Conservation (phyloP, 192 early-diverging fungal species). For the Entomortierella lignicola region DNA sequence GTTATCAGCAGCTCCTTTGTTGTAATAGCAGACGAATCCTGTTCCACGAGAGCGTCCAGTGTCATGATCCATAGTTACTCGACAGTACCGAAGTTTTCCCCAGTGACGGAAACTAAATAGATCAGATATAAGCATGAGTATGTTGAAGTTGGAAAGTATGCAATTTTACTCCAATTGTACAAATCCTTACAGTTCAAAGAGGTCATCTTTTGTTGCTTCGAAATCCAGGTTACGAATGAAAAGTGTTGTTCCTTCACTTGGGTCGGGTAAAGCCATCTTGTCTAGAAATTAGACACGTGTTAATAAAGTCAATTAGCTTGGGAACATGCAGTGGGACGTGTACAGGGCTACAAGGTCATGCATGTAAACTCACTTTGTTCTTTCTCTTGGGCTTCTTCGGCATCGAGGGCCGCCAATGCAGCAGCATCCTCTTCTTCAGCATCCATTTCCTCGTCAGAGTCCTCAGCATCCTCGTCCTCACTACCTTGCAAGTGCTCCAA, state of each 20-base stretch:
- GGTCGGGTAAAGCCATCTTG: constrained; percentile 48
- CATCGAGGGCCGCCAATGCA: constrained; percentile 28
- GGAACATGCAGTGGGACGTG: not conserved
- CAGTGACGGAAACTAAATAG: constrained; percentile 76
- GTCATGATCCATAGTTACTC: constrained; percentile 84
- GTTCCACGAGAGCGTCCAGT: constrained; percentile 92
- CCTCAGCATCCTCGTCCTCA: constrained; percentile 54
- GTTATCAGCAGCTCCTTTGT: constrained; percentile 74
- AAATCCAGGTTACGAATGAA: constrained; percentile 95
- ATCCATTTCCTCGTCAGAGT: constrained; percentile 38
- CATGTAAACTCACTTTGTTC: constrained; percentile 27
- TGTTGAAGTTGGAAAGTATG: not conserved
- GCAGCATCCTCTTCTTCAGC: constrained; percentile 45
- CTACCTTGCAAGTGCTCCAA: constrained; percentile 48
- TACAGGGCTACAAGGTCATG: not conserved
- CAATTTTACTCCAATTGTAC: not conserved
- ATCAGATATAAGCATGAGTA: constrained; percentile 53
- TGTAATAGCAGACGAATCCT: constrained; percentile 92
- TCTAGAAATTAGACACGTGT: constrained; percentile 8
- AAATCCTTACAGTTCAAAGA: constrained; percentile 62
- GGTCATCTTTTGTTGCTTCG: constrained; percentile 86
- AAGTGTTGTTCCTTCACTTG: constrained; percentile 80
- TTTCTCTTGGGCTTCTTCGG: constrained; percentile 49
- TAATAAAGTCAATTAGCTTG: not conserved
- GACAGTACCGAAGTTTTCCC: constrained; percentile 82